Percentiles rank a stretch among this genome's conserved stretches.
Conservation (phyloP, 163 green algal genomes). For the Prototheca wickerhamii region DNA sequence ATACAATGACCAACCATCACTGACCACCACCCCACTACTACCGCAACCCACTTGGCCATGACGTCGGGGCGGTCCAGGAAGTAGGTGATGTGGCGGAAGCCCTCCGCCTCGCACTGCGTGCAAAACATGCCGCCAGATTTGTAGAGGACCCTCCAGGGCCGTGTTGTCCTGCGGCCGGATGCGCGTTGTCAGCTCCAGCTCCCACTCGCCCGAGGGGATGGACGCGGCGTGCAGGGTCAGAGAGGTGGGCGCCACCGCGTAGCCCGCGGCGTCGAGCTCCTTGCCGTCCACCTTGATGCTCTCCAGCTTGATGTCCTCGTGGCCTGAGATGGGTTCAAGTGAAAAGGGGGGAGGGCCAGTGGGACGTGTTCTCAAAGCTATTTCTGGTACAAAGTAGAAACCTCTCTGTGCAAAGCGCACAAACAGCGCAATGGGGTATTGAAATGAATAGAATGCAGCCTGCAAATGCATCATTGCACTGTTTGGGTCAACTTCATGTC, state of each 20-base stretch:
- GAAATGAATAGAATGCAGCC: too few species aligned
- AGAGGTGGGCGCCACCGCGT: conserved; percentile 25
- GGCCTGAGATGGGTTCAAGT: conserved; percentile 14
- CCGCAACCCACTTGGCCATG: conserved; percentile 50
- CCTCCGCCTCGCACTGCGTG: conserved; percentile 97
- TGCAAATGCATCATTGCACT: too few species aligned
- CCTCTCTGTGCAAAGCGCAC: background rate
- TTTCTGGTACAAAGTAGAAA: background rate
- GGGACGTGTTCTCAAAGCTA: background rate
- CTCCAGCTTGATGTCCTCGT: conserved; percentile 71
- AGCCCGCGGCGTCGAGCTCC: conserved; percentile 18
- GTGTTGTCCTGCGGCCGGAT: conserved; percentile 94
- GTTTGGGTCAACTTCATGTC: too few species aligned
- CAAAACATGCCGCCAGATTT: conserved; percentile 94
- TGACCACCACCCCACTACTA: too few species aligned
- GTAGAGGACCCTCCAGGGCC: conserved; percentile 89
- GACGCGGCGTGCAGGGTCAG: conserved; percentile 32
- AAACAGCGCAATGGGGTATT: too few species aligned
- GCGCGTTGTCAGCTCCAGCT: conserved; percentile 62
- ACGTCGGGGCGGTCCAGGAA: conserved; percentile 81
- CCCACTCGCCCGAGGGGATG: conserved; percentile 39
- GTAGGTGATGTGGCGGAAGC: conserved; percentile 96
- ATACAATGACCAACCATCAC: too few species aligned
- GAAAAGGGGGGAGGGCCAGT: background rate
- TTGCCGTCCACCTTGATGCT: conserved; percentile 60